phyloP scores from a whole-genome alignment of 306 rosid species.

The Quercus wislizeni region DNA sequence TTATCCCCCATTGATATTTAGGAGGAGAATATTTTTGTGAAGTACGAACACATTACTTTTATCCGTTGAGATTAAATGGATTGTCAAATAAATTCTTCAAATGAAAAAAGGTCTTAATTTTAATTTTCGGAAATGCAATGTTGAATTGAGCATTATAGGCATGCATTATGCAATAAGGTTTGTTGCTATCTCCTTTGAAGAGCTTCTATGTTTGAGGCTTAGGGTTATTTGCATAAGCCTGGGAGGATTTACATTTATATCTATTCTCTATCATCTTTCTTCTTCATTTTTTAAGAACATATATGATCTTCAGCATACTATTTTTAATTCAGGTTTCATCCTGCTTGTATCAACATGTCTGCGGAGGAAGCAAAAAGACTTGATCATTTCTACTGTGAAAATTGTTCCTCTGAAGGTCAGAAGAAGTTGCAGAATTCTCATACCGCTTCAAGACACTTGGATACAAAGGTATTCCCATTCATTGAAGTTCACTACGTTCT shows the following conservation, averaged over 20 bases:
- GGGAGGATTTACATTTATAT: background rate
- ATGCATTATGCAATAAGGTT: background rate
- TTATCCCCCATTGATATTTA: background rate
- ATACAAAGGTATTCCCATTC: conserved; percentile 67
- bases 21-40: background rate
- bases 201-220: background rate
- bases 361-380: conserved; percentile 88
- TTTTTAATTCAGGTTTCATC: conserved; percentile 94
- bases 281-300: background rate
- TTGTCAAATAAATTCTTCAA: background rate
- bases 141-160: background rate
- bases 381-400: conserved; percentile 89
- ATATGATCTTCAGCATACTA: conserved; percentile 39
- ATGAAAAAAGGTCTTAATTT: background rate
- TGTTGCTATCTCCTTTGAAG: background rate
- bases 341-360: conserved; percentile 98
- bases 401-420: conserved; percentile 87
- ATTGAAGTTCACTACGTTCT: conserved; percentile 4
- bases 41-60: background rate
- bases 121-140: background rate
- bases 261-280: background rate
- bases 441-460: conserved; percentile 56
- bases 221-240: background rate
- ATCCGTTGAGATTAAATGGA: background rate
- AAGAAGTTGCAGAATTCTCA: conserved; percentile 83